Evolutionary conservation across 2,329 filamentous ascomycete species (phyloP).

Genomic region (Alternaria longipes): DNA sequence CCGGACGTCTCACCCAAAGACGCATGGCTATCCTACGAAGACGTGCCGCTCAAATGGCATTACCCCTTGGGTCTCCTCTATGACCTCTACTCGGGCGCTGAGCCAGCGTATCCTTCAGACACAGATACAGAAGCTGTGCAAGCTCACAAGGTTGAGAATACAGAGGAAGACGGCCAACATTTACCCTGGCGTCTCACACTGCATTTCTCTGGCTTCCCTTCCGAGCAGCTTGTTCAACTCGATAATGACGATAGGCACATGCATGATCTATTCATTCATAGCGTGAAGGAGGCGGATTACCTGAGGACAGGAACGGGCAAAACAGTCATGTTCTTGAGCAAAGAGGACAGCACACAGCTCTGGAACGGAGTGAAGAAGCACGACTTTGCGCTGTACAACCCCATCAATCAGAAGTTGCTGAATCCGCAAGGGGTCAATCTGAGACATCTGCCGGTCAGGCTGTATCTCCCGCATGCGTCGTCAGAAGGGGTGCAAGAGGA

Average conservation of each 20-base stretch:
- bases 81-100: constrained; percentile 71
- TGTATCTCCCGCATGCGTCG: constrained; percentile 75
- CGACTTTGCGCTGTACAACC: constrained; percentile 75
- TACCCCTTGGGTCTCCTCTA: constrained; percentile 74
- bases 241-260: constrained; percentile 65
- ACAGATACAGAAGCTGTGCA: constrained; percentile 11
- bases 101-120: constrained; percentile 51
- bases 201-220: constrained; percentile 67
- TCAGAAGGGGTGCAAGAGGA: constrained; percentile 32
- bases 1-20: constrained; percentile 61
- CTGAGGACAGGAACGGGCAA: constrained; percentile 87
- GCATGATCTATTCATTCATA: constrained; percentile 74
- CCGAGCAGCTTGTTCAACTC: constrained; percentile 66
- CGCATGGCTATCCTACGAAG: constrained; percentile 73
- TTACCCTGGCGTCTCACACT: constrained; percentile 71
- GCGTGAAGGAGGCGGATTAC: constrained; percentile 84
- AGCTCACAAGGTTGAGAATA: constrained; percentile 24
- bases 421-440: constrained; percentile 73
- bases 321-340: constrained; percentile 87
- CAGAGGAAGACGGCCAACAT: constrained; percentile 27
- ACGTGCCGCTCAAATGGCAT: constrained; percentile 76
- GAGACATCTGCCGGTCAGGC: constrained; percentile 83
- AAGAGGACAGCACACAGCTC: constrained; percentile 81
- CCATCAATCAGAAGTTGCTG: constrained; percentile 79
- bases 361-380: constrained; percentile 85